Evolutionary conservation across 176 grass and related monocot species (phyloP).

Genomic region (Neostapfia colusana): DNA sequence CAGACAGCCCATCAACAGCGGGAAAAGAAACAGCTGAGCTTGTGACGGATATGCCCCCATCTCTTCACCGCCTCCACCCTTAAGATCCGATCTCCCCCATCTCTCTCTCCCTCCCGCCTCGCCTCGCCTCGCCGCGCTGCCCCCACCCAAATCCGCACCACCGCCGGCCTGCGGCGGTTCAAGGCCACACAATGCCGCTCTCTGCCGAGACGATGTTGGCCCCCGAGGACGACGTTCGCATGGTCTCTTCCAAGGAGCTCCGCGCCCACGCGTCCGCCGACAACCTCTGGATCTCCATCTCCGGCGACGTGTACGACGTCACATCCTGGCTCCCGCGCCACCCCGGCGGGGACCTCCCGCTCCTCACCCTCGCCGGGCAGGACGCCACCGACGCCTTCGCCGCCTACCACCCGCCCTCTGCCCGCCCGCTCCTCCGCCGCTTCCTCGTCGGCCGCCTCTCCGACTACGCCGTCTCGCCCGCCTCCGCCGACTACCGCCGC

Average conservation of each 20-base stretch:
- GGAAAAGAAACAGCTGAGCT: too few species aligned
- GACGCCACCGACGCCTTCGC: constrained; percentile 83
- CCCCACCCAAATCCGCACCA: constrained; percentile 2
- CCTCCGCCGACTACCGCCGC: constrained; percentile 59
- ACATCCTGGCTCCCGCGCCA: constrained; percentile 62
- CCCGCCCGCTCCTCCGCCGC: constrained; percentile 42
- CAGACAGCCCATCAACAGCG: too few species aligned
- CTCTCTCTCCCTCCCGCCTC: too few species aligned
- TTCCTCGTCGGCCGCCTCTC: constrained; percentile 65
- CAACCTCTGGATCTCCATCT: constrained; percentile 90
- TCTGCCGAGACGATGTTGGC: constrained; percentile 28
- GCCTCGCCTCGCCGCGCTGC: too few species aligned
- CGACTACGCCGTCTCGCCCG: constrained; percentile 59
- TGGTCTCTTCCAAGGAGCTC: constrained; percentile 67
- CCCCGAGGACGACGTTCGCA: constrained; percentile 23
- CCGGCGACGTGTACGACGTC: constrained; percentile 86
- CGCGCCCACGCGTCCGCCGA: constrained; percentile 38
- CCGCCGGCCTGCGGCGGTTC: constrained; percentile 3
- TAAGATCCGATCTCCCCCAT: too few species aligned
- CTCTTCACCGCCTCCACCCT: too few species aligned
- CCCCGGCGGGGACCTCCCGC: constrained; percentile 71
- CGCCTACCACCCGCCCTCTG: constrained; percentile 60
- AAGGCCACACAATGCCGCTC: constrained; percentile 31
- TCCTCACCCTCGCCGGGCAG: constrained; percentile 69
- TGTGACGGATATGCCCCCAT: too few species aligned